A percentile compares a stretch with the other conserved stretches of the same genome.
These are phyloP conservation scores for Populus simonii DNA, from an alignment of 345 rosid genomes.

Conservation along the genomic window DNA sequence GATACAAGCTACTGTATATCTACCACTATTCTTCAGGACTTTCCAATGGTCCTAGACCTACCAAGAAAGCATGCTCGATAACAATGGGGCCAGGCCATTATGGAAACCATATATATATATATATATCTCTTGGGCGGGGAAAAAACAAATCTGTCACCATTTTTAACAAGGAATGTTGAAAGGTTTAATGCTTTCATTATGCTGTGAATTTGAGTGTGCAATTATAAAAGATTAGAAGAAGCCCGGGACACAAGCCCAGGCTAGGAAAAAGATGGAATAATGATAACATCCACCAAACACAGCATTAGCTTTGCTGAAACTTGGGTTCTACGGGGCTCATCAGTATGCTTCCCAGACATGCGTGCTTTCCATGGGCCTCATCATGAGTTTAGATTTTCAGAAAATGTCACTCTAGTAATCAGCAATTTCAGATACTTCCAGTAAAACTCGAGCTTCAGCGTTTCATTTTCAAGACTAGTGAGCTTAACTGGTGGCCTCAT, in stretches of 20 bases:
- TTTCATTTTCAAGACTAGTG: not conserved
- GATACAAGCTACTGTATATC: not conserved
- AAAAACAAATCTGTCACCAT: not conserved
- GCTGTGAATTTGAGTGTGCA: not conserved
- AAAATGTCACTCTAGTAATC: not conserved
- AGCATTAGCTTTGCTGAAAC: constrained; percentile 6
- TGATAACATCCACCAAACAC: constrained; percentile 7
- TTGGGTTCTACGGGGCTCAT: constrained; percentile 5
- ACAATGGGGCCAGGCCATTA: not conserved
- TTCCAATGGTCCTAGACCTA: not conserved
- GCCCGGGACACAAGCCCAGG: not conserved
- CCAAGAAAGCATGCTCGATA: not conserved
- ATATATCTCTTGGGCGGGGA: not conserved
- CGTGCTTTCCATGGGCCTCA: not conserved
- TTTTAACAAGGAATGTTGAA: not conserved
- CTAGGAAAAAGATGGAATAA: not conserved
- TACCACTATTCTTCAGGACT: not conserved
- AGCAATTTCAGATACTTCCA: not conserved
- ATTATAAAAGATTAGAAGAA: not conserved
- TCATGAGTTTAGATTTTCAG: not conserved
- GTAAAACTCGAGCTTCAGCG: not conserved
- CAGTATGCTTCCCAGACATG: not conserved
- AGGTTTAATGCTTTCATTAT: not conserved
- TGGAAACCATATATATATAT: not conserved
- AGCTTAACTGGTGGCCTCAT: not conserved